Evolutionary conservation across 225 moss, liverwort and hornwort genomes (phyloP).

Genomic region (Physcomitrellopsis africana): DNA sequence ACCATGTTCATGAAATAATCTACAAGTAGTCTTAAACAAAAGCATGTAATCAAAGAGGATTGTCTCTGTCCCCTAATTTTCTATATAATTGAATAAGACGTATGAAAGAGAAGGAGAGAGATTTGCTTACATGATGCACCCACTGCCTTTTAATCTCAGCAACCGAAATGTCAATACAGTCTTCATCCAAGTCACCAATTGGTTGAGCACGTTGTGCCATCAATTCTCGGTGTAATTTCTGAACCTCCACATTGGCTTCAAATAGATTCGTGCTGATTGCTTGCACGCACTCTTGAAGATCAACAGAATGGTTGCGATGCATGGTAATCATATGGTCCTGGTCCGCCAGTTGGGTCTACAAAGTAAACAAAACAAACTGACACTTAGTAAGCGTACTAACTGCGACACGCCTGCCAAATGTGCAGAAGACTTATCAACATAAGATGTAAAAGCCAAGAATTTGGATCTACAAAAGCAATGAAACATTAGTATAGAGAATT

Average conservation of each 20-base stretch:
- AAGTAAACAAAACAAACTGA: slow-evolving; percentile 12
- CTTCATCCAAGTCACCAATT: slow-evolving; percentile 30
- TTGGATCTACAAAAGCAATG: no score
- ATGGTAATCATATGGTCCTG: slow-evolving; percentile 57
- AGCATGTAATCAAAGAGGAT: background rate
- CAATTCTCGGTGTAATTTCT: slow-evolving; percentile 56
- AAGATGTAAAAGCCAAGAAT: background rate
- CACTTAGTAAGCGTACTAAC: background rate
- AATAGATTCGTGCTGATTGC: slow-evolving; percentile 47
- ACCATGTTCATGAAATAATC: slow-evolving; percentile 4
- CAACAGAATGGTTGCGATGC: slow-evolving; percentile 57
- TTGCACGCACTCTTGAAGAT: slow-evolving; percentile 67
- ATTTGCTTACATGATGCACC: slow-evolving; percentile 34
- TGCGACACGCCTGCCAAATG: background rate
- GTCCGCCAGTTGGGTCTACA: slow-evolving; percentile 42
- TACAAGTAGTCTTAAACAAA: background rate
- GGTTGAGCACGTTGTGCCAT: slow-evolving; percentile 50
- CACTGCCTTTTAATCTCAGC: slow-evolving; percentile 30
- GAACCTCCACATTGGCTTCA: slow-evolving; percentile 63
- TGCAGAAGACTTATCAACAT: background rate
- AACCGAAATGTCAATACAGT: slow-evolving; percentile 31
- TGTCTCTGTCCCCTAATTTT: no score
- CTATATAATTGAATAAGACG: background rate
- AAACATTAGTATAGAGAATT: background rate
- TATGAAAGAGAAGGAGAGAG: background rate